Percentiles rank a stretch among this genome's conserved stretches.
Conservation (phyloP, 2,329 filamentous ascomycete species). For the Epichloe sylvatica region DNA sequence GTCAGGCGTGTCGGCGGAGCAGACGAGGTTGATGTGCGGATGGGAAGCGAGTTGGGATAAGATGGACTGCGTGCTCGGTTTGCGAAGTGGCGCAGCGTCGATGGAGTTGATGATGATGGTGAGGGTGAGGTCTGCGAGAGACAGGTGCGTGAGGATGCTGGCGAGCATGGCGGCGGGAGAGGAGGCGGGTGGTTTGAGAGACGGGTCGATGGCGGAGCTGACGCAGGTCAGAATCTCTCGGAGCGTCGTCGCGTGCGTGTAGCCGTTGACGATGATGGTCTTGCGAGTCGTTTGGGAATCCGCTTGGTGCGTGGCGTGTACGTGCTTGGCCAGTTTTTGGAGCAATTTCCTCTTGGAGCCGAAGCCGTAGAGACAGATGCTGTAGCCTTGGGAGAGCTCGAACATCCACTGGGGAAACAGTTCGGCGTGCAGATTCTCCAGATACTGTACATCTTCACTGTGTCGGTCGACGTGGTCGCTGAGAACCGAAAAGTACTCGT, state of each 20-base stretch:
- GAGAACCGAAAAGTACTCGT: slow-evolving; percentile 68
- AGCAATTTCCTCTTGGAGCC: slow-evolving; percentile 74
- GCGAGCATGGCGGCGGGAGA: slow-evolving; percentile 58
- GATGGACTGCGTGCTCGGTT: slow-evolving; percentile 52
- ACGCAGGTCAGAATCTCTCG: slow-evolving; percentile 59
- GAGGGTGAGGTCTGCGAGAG: slow-evolving; percentile 30
- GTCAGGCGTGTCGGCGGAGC: slow-evolving; percentile 76
- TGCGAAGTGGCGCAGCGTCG: slow-evolving; percentile 65
- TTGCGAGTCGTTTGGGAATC: slow-evolving; percentile 22
- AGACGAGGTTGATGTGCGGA: slow-evolving; percentile 56
- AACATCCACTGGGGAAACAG: slow-evolving; percentile 86
- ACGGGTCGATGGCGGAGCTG: slow-evolving; percentile 44
- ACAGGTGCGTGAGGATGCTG: slow-evolving; percentile 47
- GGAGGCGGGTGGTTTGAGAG: slow-evolving; percentile 37
- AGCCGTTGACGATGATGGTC: slow-evolving; percentile 80
- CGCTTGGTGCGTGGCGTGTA: slow-evolving; percentile 25
- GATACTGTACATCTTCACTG: slow-evolving; percentile 50
- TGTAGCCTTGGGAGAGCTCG: slow-evolving; percentile 76
- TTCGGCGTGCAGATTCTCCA: slow-evolving; percentile 61
- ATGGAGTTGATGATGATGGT: slow-evolving; percentile 74
- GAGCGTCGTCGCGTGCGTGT: slow-evolving; percentile 50
- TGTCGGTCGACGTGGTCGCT: slow-evolving; percentile 55
- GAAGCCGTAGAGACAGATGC: slow-evolving; percentile 81
- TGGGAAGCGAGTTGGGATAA: slow-evolving; percentile 66
- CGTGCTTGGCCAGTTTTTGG: slow-evolving; percentile 60